Evolutionary conservation across 2,329 filamentous ascomycete species (phyloP).

Genomic region (Ascochyta clinopodiicola): DNA sequence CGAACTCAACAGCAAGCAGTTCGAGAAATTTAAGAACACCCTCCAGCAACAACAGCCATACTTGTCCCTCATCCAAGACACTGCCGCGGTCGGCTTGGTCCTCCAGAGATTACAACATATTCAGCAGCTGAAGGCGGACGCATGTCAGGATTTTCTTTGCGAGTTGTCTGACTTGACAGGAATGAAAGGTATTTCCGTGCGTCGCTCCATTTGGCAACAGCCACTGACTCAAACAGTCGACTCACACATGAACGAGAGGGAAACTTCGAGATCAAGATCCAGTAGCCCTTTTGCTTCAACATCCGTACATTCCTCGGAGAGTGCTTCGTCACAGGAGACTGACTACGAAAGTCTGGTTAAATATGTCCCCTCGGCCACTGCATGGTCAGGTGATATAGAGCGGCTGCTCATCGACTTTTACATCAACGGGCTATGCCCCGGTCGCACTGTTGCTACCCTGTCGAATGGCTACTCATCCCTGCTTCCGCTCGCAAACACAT

Average conservation of each 20-base stretch:
- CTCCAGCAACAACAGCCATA: constrained; percentile 39
- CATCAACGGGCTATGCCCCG: constrained; percentile 41
- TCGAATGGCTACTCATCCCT: constrained; percentile 39
- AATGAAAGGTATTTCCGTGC: constrained; percentile 31
- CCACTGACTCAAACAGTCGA: constrained; percentile 33
- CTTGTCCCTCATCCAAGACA: constrained; percentile 35
- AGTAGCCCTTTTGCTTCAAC: constrained; percentile 36
- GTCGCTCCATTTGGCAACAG: background rate
- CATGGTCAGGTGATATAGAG: constrained; percentile 35
- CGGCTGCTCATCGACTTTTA: constrained; percentile 41
- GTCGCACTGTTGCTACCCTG: constrained; percentile 34
- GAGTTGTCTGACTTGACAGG: constrained; percentile 42
- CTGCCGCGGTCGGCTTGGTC: constrained; percentile 32
- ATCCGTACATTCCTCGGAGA: constrained; percentile 36
- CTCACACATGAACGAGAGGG: constrained; percentile 34
- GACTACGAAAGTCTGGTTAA: constrained; percentile 38
- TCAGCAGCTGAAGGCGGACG: constrained; percentile 42
- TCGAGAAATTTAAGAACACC: constrained; percentile 42
- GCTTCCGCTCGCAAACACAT: constrained; percentile 32
- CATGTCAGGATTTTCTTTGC: constrained; percentile 43
- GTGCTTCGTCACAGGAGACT: constrained; percentile 32
- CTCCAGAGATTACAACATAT: constrained; percentile 44
- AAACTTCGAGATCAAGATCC: constrained; percentile 29
- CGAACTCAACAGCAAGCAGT: constrained; percentile 47
- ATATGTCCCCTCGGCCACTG: constrained; percentile 30